Evolutionary conservation across 78 protist species (phyloP), one percentile per base, ranked within the genome.

Genomic region (Dictyostelium purpureum): DNA sequence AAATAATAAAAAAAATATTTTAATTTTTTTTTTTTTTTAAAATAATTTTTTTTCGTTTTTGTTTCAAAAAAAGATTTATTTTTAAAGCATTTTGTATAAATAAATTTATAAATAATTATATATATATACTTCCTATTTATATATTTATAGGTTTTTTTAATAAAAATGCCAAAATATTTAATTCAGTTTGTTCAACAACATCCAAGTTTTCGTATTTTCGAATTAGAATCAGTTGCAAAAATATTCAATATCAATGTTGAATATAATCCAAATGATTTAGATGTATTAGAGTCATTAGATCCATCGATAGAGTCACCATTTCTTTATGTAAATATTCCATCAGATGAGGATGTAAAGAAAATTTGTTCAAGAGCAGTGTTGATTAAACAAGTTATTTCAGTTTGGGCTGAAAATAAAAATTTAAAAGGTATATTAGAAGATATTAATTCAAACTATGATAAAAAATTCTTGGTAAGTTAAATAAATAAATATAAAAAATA

Each of bases 261-360:
- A 73, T 85, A 57, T 65, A 79, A 85, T 73, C 33, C 26, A 33
- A 33, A 65, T 2, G 31, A 42, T 26, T 24, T 82, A 19, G 69
- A 63, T 14, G 16, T 43, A 2, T 28, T 82, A 33, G 90, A 82
- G 56, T 82, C 90, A 3, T 77, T 67, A n/a, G 90, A 67, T 42
- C 40, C 66, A 28, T 56, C 52, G 6, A 82, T 70, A 11, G 74
- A 85, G 79, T 26, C 80, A 59, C 91, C 91, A 85, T 85, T 85
- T 35, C 45, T 85, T 31, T 85, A 85, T 73, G 18, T 85, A 2
- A 54, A 56, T 31, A 31, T 85, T 35, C 38, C 52, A 14, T 43
- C 56, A 10, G 79, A 85, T 45, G 85, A 88, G n/a, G 85, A 57
- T 45, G 45, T 51, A 2, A 42, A 45, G 6, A 88, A 63, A 65